Conservation (phyloP, 371 early-diverging fungal species). For the Mortierella sp. region DNA sequence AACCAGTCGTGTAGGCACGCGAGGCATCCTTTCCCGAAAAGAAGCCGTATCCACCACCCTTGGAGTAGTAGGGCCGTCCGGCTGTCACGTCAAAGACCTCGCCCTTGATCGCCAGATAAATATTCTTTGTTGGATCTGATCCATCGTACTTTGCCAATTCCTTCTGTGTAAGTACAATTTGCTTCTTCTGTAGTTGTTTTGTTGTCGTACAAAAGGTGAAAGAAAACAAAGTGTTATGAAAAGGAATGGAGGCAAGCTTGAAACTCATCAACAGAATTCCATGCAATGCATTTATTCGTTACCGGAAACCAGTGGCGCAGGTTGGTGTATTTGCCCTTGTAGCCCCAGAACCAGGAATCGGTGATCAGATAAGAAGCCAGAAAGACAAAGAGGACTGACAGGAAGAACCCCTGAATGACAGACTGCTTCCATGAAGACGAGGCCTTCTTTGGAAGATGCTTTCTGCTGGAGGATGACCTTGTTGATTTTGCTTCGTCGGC, state of each 20-base stretch:
- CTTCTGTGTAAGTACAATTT: slow-evolving; percentile 76
- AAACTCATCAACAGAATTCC: neutral
- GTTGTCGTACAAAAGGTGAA: neutral
- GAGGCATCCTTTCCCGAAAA: slow-evolving; percentile 96
- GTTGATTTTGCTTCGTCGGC: neutral
- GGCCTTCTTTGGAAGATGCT: neutral
- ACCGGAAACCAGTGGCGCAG: slow-evolving; percentile 81
- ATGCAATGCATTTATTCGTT: slow-evolving; percentile 24
- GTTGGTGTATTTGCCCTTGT: slow-evolving; percentile 81
- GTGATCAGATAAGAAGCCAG: slow-evolving; percentile 80
- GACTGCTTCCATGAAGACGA: slow-evolving; percentile 10
- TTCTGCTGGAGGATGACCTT: neutral
- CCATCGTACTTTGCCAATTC: slow-evolving; percentile 89
- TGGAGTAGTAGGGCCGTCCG: slow-evolving; percentile 82
- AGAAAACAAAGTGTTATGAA: neutral
- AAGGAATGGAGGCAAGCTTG: neutral
- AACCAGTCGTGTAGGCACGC: slow-evolving; percentile 95
- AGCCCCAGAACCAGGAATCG: slow-evolving; percentile 84
- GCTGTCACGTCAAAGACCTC: slow-evolving; percentile 91
- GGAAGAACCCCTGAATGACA: slow-evolving; percentile 24
- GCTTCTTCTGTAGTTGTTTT: slow-evolving; percentile 48
- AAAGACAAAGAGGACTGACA: slow-evolving; percentile 64
- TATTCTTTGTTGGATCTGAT: slow-evolving; percentile 77
- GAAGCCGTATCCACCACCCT: slow-evolving; percentile 86
- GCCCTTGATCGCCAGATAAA: slow-evolving; percentile 92